Percentiles rank a stretch among this genome's conserved stretches.
Evolutionary conservation across 805 yeast species (phyloP).

Genomic region (baker's yeast (Saccharomyces cerevisiae)): DNA sequence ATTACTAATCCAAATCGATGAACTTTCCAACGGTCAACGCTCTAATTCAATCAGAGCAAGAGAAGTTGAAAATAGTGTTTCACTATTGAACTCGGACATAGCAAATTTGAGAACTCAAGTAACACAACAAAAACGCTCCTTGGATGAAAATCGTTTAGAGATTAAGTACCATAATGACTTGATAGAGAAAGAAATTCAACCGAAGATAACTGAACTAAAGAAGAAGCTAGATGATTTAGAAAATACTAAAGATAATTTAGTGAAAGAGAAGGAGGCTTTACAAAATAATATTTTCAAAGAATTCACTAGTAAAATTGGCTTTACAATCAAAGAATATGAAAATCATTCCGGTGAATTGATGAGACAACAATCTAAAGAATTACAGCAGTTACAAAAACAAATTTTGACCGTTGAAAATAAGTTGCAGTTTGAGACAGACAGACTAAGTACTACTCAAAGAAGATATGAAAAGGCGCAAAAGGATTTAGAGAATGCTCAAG

Average conservation of each 20-base stretch:
- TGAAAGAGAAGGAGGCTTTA: conserved; percentile 28
- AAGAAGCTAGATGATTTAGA: conserved; percentile 17
- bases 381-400: conserved; percentile 53
- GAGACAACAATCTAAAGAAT: conserved; percentile 51
- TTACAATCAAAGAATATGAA: conserved; percentile 64
- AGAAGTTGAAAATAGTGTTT: conserved; percentile 47
- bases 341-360: conserved; percentile 50
- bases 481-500: conserved; percentile 34
- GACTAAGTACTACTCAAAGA: conserved; percentile 47
- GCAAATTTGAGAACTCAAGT: conserved; percentile 39
- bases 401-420: conserved; percentile 53
- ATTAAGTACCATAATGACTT: conserved; percentile 39
- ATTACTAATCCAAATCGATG: conserved; percentile 38
- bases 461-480: conserved; percentile 33
- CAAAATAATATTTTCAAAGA: conserved; percentile 41
- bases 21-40: conserved; percentile 34
- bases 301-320: conserved; percentile 50
- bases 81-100: conserved; percentile 39
- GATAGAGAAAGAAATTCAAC: conserved; percentile 23
- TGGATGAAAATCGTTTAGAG: conserved; percentile 43
- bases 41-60: conserved; percentile 53
- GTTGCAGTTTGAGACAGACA: conserved; percentile 54
- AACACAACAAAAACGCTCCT: conserved; percentile 36
- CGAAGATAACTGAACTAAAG: conserved; percentile 19
- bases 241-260: conserved; percentile 22